A percentile compares a stretch with the other conserved stretches of the same genome.
These are phyloP conservation scores for Diaporthe australafricana DNA, from an alignment of 2,329 filamentous ascomycete species.

Conservation along the genomic window DNA sequence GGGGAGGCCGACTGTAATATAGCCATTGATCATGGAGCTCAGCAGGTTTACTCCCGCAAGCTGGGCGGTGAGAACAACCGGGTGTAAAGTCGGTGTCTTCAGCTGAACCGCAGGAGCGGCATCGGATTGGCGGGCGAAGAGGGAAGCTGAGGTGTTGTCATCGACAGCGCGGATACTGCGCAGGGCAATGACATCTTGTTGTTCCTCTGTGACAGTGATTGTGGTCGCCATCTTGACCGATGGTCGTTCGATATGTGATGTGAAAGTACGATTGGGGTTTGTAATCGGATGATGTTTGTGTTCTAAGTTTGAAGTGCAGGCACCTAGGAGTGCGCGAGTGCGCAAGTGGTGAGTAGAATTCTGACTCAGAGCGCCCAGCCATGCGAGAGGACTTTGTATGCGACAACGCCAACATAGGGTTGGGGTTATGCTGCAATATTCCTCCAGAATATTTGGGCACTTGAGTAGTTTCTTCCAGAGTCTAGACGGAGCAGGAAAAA, in stretches of 20 bases:
- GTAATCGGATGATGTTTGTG: background rate
- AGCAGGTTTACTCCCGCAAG: slow-evolving; percentile 45
- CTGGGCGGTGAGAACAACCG: slow-evolving; percentile 30
- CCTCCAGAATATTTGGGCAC: no score
- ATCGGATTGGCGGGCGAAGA: background rate
- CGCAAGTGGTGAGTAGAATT: no score
- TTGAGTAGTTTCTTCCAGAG: no score
- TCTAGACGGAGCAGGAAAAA: no score
- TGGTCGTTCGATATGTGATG: background rate
- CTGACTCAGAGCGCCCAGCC: no score
- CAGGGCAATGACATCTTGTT: background rate
- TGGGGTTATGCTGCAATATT: no score
- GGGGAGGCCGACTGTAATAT: slow-evolving; percentile 54
- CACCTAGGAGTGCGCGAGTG: no score
- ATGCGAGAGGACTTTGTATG: no score
- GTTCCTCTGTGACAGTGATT: background rate
- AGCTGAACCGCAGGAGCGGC: background rate
- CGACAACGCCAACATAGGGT: no score
- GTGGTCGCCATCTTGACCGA: background rate
- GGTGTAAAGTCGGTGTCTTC: background rate
- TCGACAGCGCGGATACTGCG: background rate
- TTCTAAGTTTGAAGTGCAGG: no score
- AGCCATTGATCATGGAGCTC: slow-evolving; percentile 45
- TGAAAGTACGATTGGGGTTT: background rate
- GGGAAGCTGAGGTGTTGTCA: background rate